Conservation (phyloP, 176 grass and related monocot species). For the Avena eriantha region DNA sequence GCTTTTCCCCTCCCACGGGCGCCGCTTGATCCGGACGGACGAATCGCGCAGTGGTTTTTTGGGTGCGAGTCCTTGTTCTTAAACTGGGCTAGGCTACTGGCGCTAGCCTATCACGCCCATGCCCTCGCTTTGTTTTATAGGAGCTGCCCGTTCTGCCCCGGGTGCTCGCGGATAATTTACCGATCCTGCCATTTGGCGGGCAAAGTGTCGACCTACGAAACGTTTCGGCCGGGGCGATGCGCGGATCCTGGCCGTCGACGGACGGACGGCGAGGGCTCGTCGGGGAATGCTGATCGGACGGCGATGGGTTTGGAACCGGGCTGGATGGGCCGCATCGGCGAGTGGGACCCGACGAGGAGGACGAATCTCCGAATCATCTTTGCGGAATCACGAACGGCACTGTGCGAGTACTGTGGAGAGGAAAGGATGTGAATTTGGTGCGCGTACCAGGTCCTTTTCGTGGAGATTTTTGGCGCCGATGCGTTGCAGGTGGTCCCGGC, state of each 20-base stretch:
- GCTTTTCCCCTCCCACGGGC: not conserved
- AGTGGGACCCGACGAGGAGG: not conserved
- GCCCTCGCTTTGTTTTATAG: constrained; percentile 8
- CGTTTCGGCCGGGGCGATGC: not conserved
- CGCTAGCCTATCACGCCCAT: constrained; percentile 41
- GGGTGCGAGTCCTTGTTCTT: constrained; percentile 19
- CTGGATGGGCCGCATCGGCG: constrained; percentile 30
- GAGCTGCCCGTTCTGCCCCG: not conserved
- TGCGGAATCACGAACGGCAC: constrained; percentile 39
- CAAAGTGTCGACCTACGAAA: constrained; percentile 65
- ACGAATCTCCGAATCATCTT: constrained; percentile 44
- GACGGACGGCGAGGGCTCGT: not conserved
- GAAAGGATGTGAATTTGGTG: not conserved
- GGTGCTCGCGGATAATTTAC: not conserved
- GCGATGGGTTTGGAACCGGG: not conserved
- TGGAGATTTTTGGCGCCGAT: too few species aligned
- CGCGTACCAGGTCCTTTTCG: not conserved
- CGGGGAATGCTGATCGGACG: not conserved
- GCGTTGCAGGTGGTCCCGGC: constrained; percentile 9
- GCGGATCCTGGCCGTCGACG: constrained; percentile 6
- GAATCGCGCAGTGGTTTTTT: constrained; percentile 3
- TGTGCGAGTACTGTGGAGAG: not conserved
- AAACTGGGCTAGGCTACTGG: constrained; percentile 20
- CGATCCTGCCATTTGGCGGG: constrained; percentile 41
- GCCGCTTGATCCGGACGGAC: constrained; percentile 34